Conservation (phyloP, 1,139 yeast genomes). For the Yamadazyma epiphylla region DNA sequence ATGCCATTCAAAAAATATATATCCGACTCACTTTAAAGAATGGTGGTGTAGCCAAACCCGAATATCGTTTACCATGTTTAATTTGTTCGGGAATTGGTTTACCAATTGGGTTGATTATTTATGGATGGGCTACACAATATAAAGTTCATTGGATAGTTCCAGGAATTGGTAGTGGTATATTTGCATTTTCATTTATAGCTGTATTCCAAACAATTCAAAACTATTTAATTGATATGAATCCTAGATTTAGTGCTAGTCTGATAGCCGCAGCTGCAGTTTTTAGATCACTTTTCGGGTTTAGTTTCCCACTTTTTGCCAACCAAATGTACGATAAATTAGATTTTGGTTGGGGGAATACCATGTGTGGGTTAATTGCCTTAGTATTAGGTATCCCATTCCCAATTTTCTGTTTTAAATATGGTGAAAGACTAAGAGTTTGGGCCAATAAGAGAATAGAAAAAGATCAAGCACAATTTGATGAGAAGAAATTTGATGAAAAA, state of each 20-base stretch:
- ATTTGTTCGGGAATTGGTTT: conserved; percentile 42
- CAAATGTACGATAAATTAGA: conserved; percentile 42
- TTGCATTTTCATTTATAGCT: conserved; percentile 55
- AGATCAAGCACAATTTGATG: conserved; percentile 40
- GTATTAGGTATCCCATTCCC: conserved; percentile 65
- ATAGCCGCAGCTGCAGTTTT: conserved; percentile 63
- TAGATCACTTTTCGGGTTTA: conserved; percentile 55
- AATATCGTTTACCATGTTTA: conserved; percentile 47
- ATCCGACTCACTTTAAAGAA: conserved; percentile 30
- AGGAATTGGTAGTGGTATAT: conserved; percentile 49
- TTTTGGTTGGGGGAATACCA: conserved; percentile 66
- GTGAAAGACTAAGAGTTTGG: conserved; percentile 54
- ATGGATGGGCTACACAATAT: conserved; percentile 61
- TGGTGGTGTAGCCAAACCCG: conserved; percentile 55
- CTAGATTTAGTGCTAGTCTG: conserved; percentile 56
- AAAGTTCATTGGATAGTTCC: conserved; percentile 56
- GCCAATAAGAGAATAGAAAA: conserved; percentile 44
- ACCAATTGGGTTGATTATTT: conserved; percentile 55
- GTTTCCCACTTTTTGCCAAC: conserved; percentile 48
- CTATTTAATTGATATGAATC: conserved; percentile 63
- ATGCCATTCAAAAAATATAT: conserved; percentile 35
- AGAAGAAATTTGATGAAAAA: conserved; percentile 11
- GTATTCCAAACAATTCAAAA: conserved; percentile 59
- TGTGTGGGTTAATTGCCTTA: conserved; percentile 54
- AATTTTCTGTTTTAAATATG: conserved; percentile 49